Conservation (phyloP, 139 green algal genomes). For the Tetraselmis striata region DNA sequence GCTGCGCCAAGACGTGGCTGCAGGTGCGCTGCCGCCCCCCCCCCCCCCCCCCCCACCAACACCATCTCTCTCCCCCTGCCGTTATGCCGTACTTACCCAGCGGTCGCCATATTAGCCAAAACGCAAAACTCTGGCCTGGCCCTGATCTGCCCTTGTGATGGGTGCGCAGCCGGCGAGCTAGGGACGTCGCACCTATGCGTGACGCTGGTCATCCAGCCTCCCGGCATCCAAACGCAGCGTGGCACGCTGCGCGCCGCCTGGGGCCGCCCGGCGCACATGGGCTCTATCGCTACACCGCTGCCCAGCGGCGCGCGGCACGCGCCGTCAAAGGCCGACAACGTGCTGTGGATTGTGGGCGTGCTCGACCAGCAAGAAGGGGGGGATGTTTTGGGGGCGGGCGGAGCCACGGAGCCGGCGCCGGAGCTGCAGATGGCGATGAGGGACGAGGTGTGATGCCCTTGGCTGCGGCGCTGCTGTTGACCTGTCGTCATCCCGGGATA, state of each 20-base stretch:
- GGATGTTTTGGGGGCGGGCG: not conserved
- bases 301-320: not conserved
- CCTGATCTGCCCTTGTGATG: no score
- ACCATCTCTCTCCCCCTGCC: slow-evolving; percentile 1
- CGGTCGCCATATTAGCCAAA: no score
- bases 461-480: no score
- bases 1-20: not conserved
- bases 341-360: slow-evolving; percentile 44
- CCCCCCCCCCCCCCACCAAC: not conserved
- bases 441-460: not conserved
- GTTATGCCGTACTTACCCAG: no score
- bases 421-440: slow-evolving; percentile 2
- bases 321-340: not conserved
- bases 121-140: no score
- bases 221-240: slow-evolving; percentile 5
- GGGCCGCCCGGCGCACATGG: not conserved
- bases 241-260: not conserved
- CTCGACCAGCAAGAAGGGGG: not conserved
- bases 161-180: not conserved
- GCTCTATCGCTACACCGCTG: not conserved
- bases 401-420: not conserved
- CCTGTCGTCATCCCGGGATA: no score
- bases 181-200: slow-evolving; percentile 51
- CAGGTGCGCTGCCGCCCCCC: not conserved
- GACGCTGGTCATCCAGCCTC: slow-evolving; percentile 53